A percentile compares a stretch with the other conserved stretches of the same genome.
Conservation (phyloP, 2,329 filamentous ascomycete genomes). For the Rhexocercosporidium sp. region DNA sequence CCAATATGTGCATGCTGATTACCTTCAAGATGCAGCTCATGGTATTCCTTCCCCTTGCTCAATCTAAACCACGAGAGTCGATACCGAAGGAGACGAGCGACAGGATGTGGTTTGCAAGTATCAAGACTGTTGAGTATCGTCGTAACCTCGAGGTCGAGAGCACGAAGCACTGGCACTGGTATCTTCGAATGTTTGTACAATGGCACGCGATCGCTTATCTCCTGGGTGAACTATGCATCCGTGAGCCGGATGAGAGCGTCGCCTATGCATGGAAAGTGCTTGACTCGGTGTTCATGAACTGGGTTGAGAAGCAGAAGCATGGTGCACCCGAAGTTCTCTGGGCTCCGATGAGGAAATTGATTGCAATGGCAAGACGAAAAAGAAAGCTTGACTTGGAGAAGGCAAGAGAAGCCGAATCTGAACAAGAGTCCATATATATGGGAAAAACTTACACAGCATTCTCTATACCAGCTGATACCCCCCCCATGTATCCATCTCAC, state of each 20-base stretch:
- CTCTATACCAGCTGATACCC: too few species aligned
- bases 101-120: slow-evolving; percentile 11
- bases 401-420: too few species aligned
- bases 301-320: slow-evolving; percentile 6
- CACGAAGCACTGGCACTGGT: slow-evolving; percentile 20
- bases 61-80: not conserved
- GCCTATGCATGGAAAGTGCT: slow-evolving; percentile 12
- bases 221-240: slow-evolving; percentile 14
- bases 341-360: slow-evolving; percentile 16
- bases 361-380: slow-evolving; percentile 17
- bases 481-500: too few species aligned
- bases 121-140: slow-evolving; percentile 15
- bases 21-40: slow-evolving; percentile 11
- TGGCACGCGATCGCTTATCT: slow-evolving; percentile 20
- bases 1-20: slow-evolving; percentile 9
- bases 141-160: slow-evolving; percentile 16
- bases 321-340: slow-evolving; percentile 9
- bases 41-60: slow-evolving; percentile 5
- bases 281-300: slow-evolving; percentile 13
- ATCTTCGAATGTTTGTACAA: slow-evolving; percentile 17
- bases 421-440: too few species aligned
- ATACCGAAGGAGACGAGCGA: slow-evolving; percentile 7
- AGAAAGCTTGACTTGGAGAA: slow-evolving; percentile 10
- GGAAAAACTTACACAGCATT: too few species aligned
- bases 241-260: slow-evolving; percentile 13